phyloP scores from a whole-genome alignment of 768 basidiomycete species.

The Tylopilus rubrobrunneus region DNA sequence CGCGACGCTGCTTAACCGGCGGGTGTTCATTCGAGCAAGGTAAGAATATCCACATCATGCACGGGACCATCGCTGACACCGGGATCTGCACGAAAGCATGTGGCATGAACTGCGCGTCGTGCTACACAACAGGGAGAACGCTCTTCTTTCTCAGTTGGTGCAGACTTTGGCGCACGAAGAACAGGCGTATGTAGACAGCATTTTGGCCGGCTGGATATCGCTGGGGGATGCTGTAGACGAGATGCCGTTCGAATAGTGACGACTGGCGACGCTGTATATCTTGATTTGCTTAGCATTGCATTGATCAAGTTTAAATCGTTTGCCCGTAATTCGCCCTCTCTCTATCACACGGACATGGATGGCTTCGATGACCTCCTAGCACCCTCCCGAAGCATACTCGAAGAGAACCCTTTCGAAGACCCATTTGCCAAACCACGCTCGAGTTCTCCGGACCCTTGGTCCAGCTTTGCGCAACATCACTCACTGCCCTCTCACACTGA shows the following conservation, averaged over 20 bases:
- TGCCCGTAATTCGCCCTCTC: neutral
- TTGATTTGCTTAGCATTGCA: slow-evolving; percentile 1
- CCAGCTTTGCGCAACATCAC: slow-evolving; percentile 47
- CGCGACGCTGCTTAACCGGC: slow-evolving; percentile 63
- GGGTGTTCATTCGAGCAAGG: slow-evolving; percentile 88
- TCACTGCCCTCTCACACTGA: slow-evolving; percentile 17
- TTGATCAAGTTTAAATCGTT: neutral
- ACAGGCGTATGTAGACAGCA: slow-evolving; percentile 58
- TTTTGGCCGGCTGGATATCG: slow-evolving; percentile 70
- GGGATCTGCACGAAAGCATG: slow-evolving; percentile 49
- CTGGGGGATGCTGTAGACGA: slow-evolving; percentile 64
- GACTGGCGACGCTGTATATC: slow-evolving; percentile 7
- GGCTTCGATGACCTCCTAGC: slow-evolving; percentile 73
- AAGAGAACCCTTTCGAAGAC: slow-evolving; percentile 74
- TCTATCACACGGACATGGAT: slow-evolving; percentile 46
- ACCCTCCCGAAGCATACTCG: slow-evolving; percentile 56
- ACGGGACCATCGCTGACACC: slow-evolving; percentile 5
- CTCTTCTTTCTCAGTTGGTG: slow-evolving; percentile 69
- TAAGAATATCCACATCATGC: slow-evolving; percentile 33
- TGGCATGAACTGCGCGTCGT: slow-evolving; percentile 96
- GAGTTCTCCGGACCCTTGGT: slow-evolving; percentile 74
- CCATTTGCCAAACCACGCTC: slow-evolving; percentile 63
- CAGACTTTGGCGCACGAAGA: slow-evolving; percentile 75
- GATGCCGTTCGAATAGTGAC: slow-evolving; percentile 80
- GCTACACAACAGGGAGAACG: slow-evolving; percentile 85